Evolutionary conservation across 441 rosid species (phyloP).

Genomic region (Cnidoscolus chayamansa): DNA sequence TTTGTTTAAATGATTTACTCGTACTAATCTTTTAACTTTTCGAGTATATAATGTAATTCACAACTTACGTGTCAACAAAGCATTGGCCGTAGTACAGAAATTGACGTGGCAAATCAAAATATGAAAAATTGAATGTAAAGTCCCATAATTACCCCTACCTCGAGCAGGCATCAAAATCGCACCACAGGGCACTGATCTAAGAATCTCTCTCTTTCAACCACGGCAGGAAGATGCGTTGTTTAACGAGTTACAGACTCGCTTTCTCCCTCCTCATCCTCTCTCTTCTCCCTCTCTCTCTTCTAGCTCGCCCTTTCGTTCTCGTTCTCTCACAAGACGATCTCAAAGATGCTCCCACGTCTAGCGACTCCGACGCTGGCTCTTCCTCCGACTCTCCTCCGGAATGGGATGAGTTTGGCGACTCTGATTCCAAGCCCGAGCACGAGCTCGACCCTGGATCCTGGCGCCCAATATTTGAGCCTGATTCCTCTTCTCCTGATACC

Average conservation of each 20-base stretch:
- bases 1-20: too few relatives aligned
- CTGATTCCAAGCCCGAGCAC: constrained; percentile 63
- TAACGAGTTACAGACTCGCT: background rate
- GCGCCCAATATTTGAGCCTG: constrained; percentile 83
- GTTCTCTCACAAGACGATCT: constrained; percentile 83
- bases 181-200: background rate
- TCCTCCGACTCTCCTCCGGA: constrained; percentile 42
- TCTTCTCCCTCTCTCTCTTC: constrained; percentile 38
- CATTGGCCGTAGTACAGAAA: background rate
- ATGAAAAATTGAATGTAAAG: background rate
- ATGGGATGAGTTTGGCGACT: constrained; percentile 85
- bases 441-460: constrained; percentile 96
- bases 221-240: constrained; percentile 8
- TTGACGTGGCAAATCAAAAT: background rate
- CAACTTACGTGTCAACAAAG: background rate
- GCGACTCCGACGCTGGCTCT: constrained; percentile 39
- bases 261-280: constrained; percentile 25
- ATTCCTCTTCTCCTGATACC: constrained; percentile 25
- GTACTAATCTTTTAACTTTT: too few relatives aligned
- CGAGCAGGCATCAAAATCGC: background rate
- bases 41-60: too few relatives aligned
- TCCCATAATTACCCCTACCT: constrained; percentile 2
- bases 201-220: background rate
- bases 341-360: constrained; percentile 46
- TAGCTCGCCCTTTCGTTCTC: constrained; percentile 69